Percentiles rank a stretch among this genome's conserved stretches.
These are phyloP conservation scores for Neophaeococcomyces mojaviensis DNA, from an alignment of 2,329 filamentous ascomycete species.

Conservation along the genomic window DNA sequence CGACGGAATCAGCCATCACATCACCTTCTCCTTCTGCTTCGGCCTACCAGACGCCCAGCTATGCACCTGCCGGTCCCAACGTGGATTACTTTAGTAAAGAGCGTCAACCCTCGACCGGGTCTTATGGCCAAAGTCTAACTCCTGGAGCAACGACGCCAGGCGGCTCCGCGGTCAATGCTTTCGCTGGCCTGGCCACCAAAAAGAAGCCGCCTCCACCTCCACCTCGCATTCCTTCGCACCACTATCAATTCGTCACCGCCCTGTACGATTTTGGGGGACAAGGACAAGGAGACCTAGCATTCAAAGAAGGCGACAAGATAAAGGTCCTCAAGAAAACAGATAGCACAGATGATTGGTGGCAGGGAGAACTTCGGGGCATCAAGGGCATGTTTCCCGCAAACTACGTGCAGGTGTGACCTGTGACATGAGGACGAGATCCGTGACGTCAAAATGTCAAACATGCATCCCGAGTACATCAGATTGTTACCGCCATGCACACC, in stretches of 20 bases:
- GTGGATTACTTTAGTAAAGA: slow-evolving; percentile 39
- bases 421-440: too few relatives aligned
- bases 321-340: slow-evolving; percentile 69
- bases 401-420: slow-evolving; percentile 40
- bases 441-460: too few relatives aligned
- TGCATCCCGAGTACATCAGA: too few relatives aligned
- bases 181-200: slow-evolving; percentile 40
- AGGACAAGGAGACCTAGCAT: slow-evolving; percentile 61
- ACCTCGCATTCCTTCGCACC: slow-evolving; percentile 47
- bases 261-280: slow-evolving; percentile 69
- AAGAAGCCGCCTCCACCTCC: slow-evolving; percentile 73
- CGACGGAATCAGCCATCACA: slow-evolving; percentile 22
- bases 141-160: slow-evolving; percentile 5
- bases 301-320: slow-evolving; percentile 70
- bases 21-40: slow-evolving; percentile 24
- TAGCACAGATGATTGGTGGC: slow-evolving; percentile 82
- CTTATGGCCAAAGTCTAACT: slow-evolving; percentile 27
- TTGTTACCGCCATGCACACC: too few relatives aligned
- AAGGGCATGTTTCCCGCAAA: slow-evolving; percentile 75
- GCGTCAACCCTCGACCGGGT: slow-evolving; percentile 32
- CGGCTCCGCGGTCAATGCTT: slow-evolving; percentile 23
- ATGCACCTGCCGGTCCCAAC: slow-evolving; percentile 36
- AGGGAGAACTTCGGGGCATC: slow-evolving; percentile 63
- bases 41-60: slow-evolving; percentile 24
- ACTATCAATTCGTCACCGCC: slow-evolving; percentile 55